These are phyloP conservation scores for Rhizoclosmatium sp. DNA, from an alignment of 192 early-diverging fungal species.

Conservation along the genomic window DNA sequence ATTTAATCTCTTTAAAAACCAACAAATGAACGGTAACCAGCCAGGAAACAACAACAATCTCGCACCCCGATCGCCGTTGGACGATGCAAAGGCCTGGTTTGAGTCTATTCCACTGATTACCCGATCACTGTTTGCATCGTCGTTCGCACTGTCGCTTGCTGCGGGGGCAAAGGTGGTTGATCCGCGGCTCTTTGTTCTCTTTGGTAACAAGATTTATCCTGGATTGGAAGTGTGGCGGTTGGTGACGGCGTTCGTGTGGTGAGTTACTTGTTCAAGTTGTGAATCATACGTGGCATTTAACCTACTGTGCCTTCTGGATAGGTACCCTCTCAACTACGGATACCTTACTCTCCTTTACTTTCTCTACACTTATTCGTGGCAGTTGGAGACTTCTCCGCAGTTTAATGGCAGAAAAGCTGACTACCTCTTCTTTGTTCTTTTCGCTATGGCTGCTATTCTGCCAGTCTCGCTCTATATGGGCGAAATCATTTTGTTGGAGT, in stretches of 20 bases:
- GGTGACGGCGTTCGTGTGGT: constrained; percentile 25
- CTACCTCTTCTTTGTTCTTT: constrained; percentile 78
- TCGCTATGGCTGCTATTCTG: constrained; percentile 58
- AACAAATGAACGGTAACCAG: background rate
- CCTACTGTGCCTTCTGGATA: background rate
- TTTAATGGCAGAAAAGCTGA: constrained; percentile 78
- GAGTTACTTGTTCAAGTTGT: background rate
- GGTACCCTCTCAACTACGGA: constrained; percentile 58
- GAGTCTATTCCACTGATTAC: constrained; percentile 68
- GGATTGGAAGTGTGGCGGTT: constrained; percentile 62
- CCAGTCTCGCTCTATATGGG: constrained; percentile 27
- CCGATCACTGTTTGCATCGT: constrained; percentile 58
- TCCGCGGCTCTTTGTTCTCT: constrained; percentile 53
- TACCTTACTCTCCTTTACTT: constrained; percentile 77
- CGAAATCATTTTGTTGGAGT: constrained; percentile 52
- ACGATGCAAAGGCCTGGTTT: constrained; percentile 62
- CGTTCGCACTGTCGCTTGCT: constrained; percentile 55
- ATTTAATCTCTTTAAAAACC: background rate
- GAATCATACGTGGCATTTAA: constrained; percentile 10
- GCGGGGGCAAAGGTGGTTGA: constrained; percentile 49
- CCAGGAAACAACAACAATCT: constrained; percentile 29
- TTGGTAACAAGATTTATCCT: constrained; percentile 59
- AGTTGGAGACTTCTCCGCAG: constrained; percentile 69
- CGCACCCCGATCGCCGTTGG: constrained; percentile 41
- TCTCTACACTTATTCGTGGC: constrained; percentile 72